Percentiles rank a stretch among this genome's conserved stretches.
Conservation (phyloP, 2,329 filamentous ascomycete species). For the Drechslerella stenobrocha region DNA sequence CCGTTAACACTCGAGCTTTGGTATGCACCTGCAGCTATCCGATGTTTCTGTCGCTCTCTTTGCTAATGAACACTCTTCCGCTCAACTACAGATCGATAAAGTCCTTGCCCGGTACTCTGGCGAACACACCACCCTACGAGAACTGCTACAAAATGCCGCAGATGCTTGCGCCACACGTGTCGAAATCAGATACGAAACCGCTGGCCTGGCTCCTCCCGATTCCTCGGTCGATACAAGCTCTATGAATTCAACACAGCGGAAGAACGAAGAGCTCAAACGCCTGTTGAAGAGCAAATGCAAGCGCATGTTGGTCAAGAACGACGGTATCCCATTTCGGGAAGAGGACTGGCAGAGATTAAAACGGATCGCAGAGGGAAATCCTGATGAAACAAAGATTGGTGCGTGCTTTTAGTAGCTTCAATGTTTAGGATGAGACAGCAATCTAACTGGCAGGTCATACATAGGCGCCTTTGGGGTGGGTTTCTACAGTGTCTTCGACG, state of each 20-base stretch:
- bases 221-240: constrained; percentile 20
- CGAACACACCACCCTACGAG: constrained; percentile 86
- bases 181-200: constrained; percentile 80
- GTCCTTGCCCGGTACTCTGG: constrained; percentile 94
- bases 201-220: constrained; percentile 27
- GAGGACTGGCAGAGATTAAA: constrained; percentile 94
- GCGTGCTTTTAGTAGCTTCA: constrained; percentile 5
- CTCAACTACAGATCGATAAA: constrained; percentile 72
- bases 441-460: constrained; percentile 7
- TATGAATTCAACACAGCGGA: constrained; percentile 39
- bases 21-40: constrained; percentile 31
- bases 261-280: constrained; percentile 50
- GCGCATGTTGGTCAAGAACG: constrained; percentile 86
- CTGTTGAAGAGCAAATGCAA: constrained; percentile 77
- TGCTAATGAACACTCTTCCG: constrained; percentile 3
- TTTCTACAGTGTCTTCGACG: constrained; percentile 97
- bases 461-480: constrained; percentile 86
- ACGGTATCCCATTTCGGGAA: constrained; percentile 81
- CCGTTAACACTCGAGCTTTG: constrained; percentile 91
- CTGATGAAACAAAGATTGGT: constrained; percentile 95
- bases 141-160: constrained; percentile 97
- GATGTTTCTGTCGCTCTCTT: background rate
- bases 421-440: background rate
- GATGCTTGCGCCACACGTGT: constrained; percentile 91
- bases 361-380: constrained; percentile 97